Percentiles rank a stretch among this genome's conserved stretches.
phyloP scores from a whole-genome alignment of 1,284 basidiomycete species.

The Laetiporus sulphureus region DNA sequence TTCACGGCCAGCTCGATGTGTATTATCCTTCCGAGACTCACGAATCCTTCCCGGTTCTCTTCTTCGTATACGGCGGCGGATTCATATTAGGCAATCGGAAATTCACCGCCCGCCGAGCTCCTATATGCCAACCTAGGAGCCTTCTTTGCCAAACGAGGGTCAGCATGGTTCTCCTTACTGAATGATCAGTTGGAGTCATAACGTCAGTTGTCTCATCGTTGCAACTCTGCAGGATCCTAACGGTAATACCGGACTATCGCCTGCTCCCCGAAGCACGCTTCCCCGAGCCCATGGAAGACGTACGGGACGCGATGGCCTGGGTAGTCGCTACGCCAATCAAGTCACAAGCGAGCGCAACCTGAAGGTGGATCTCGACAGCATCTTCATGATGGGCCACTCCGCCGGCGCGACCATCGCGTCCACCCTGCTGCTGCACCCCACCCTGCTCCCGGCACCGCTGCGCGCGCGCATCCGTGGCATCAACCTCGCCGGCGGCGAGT shows the following conservation, averaged over 20 bases:
- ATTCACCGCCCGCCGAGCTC: slow-evolving; percentile 39
- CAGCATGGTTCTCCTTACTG: too few species aligned
- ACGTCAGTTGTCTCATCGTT: too few species aligned
- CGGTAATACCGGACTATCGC: slow-evolving; percentile 58
- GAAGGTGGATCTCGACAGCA: slow-evolving; percentile 23
- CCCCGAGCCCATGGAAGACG: slow-evolving; percentile 45
- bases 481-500: slow-evolving; percentile 40
- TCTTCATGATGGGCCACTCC: slow-evolving; percentile 52
- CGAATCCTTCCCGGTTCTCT: slow-evolving; percentile 38
- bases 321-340: slow-evolving; percentile 21
- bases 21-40: slow-evolving; percentile 41
- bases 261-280: slow-evolving; percentile 47
- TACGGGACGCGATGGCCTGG: slow-evolving; percentile 54
- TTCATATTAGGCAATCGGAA: slow-evolving; percentile 43
- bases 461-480: slow-evolving; percentile 35
- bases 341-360: slow-evolving; percentile 15
- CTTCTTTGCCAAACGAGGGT: slow-evolving; percentile 50
- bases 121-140: slow-evolving; percentile 46
- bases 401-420: slow-evolving; percentile 46
- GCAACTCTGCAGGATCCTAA: slow-evolving; percentile 31
- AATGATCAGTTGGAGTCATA: too few species aligned
- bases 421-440: slow-evolving; percentile 37
- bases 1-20: slow-evolving; percentile 38
- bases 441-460: slow-evolving; percentile 31
- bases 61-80: slow-evolving; percentile 61